Base-by-base conservation (phyloP, 2,329 filamentous ascomycete genomes). In the Pseudovirgaria hyperparasitica region DNA sequence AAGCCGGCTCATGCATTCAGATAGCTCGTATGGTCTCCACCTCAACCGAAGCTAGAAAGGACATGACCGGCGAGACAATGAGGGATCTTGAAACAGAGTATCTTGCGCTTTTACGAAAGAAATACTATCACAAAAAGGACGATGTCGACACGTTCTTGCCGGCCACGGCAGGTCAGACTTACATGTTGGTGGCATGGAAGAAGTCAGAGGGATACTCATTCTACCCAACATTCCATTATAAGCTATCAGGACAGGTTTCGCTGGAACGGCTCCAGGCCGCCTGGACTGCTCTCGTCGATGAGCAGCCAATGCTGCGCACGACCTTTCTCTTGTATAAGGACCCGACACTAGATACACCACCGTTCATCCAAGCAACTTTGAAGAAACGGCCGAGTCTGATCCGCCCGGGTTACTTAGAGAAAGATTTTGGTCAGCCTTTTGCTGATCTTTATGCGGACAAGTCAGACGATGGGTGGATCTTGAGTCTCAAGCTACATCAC, bases 151-250 rank as follows among this genome's bases (percentile, higher is more conserved):
- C 43, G 0, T 37, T 79, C 1, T 48, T 87, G 2, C 82, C 82
- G 1, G 74, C 76, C 3, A 72, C 81, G 4, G 66, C 84, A 2
- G 81, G 84, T 41, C 85, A 94, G 46, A 56, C 71, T 0, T 86
- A 90, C 49, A 82, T 90, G 73, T 59, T 94, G 15, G 73, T 71
- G 10, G 65, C 72, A 22, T 92, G 82, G 81, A 67, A 79, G 34
- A 73, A 71, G 22, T 72, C 75, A 0, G 43, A 58, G 2, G 79
- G 82, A 0, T 47, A 52, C 1, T 59, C 82, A 0, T 92, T 92
- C 52, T 84, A 77, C 42, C 72, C 82, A 0, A 67, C 63, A 0
- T 93, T 94, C 46, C 55, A 49, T 5, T 86, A 79, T 45, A 46
- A 51, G 1, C 35, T 80, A 3, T 42, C 50, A 0, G 60, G 58